Evolutionary conservation across 148 eudicot species (phyloP).

Genomic region (Rhododendron mucronatum): DNA sequence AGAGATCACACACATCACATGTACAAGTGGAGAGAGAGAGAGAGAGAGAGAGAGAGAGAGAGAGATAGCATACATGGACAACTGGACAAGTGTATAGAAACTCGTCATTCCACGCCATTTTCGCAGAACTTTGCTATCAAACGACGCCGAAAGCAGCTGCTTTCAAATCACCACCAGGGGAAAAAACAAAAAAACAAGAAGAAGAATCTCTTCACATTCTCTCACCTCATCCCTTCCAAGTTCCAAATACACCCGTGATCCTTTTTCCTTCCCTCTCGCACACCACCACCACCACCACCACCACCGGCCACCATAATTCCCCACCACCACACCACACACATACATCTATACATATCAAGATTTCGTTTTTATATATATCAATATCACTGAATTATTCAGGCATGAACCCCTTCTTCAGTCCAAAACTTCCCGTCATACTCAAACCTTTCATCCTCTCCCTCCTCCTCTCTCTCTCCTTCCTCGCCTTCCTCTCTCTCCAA

Average conservation of each 20-base stretch:
- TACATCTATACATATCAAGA: neutral
- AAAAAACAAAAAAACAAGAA: neutral
- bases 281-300: neutral
- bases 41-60: too few relatives aligned
- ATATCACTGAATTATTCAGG: constrained; percentile 3
- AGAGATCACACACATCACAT: too few relatives aligned
- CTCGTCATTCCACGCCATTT: too few relatives aligned
- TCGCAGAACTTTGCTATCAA: too few relatives aligned
- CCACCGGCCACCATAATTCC: neutral
- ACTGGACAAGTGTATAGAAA: too few relatives aligned
- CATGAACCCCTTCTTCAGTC: constrained; percentile 12
- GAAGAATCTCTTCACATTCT: neutral
- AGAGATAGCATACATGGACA: too few relatives aligned
- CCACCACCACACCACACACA: neutral
- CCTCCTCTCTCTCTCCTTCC: constrained; percentile 36
- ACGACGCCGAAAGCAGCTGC: too few relatives aligned
- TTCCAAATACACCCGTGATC: neutral
- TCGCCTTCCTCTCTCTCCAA: constrained; percentile 30
- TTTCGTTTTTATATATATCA: neutral
- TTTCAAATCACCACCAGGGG: neutral
- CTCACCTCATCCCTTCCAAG: neutral
- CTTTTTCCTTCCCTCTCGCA: neutral
- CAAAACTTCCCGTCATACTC: constrained; percentile 24
- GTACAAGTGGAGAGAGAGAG: too few relatives aligned
- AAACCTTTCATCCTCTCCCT: constrained; percentile 38